phyloP scores from a whole-genome alignment of 2,329 filamentous ascomycete species.

The Apiospora rasikravindrae region DNA sequence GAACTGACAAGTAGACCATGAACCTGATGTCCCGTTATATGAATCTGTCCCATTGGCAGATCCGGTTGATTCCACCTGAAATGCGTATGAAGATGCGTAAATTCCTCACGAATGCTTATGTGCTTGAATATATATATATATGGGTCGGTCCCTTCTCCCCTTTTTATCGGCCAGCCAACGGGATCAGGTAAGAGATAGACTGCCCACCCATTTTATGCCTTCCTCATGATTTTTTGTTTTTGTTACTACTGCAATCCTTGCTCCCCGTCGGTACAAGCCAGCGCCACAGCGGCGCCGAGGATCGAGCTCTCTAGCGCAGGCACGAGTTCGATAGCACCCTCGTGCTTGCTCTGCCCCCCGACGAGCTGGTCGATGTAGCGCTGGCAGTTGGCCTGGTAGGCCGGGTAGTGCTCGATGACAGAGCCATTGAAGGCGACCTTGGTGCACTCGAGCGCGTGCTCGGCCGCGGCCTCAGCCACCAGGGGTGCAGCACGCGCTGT shows the following conservation, averaged over 20 bases:
- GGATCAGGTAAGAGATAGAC: neutral
- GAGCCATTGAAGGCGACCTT: constrained; percentile 80
- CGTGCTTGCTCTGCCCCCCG: constrained; percentile 41
- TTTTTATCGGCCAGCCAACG: neutral
- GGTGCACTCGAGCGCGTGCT: constrained; percentile 52
- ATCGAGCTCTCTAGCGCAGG: constrained; percentile 76
- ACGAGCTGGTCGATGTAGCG: constrained; percentile 66
- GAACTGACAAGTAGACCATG: neutral
- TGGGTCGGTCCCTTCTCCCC: neutral
- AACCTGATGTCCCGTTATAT: neutral
- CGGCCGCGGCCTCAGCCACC: constrained; percentile 55
- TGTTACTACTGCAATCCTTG: neutral
- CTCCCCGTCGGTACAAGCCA: constrained; percentile 48
- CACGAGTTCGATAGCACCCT: constrained; percentile 62
- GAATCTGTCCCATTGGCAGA: neutral
- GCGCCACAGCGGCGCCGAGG: constrained; percentile 75
- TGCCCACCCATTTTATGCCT: neutral
- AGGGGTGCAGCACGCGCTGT: constrained; percentile 37
- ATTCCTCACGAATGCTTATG: constrained; percentile 16
- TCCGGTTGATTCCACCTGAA: neutral
- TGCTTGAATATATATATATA: neutral
- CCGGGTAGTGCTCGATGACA: constrained; percentile 79
- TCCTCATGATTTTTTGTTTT: no score
- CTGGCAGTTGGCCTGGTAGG: constrained; percentile 68
- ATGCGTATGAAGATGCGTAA: constrained; percentile 24